A percentile compares a stretch with the other conserved stretches of the same genome.
Evolutionary conservation across 2,329 filamentous ascomycete genomes (phyloP).

Genomic region (Phialocephala sp.): DNA sequence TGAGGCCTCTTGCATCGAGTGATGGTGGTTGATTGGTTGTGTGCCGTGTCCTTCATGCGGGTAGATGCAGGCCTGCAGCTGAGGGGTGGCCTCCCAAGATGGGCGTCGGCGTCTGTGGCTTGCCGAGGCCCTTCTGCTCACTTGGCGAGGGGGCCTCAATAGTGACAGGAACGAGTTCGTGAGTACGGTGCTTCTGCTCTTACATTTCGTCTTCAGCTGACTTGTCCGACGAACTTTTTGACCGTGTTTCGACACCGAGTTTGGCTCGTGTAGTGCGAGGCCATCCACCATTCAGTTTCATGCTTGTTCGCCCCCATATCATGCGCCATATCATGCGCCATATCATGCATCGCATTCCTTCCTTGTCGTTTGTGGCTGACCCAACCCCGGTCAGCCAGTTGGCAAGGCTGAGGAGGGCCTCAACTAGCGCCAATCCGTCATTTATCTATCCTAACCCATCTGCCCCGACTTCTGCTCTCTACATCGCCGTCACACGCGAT

Average conservation of each 20-base stretch:
- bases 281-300: too few relatives aligned
- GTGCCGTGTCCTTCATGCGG: background rate
- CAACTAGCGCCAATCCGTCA: conserved; percentile 16
- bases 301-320: too few relatives aligned
- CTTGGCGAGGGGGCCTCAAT: conserved; percentile 6
- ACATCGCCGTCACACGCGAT: conserved; percentile 13
- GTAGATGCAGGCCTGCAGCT: background rate
- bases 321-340: too few relatives aligned
- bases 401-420: conserved; percentile 22
- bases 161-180: background rate
- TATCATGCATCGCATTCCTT: background rate
- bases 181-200: background rate
- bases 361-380: background rate
- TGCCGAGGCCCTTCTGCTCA: background rate
- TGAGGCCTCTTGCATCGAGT: conserved; percentile 5
- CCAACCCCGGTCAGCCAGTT: background rate
- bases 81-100: background rate
- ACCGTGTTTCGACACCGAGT: background rate
- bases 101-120: conserved; percentile 3
- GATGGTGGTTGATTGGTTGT: background rate
- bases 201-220: background rate
- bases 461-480: background rate
- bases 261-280: too few relatives aligned
- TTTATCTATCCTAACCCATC: conserved; percentile 3
- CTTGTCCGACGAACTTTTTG: background rate